Conservation (phyloP, 2,329 filamentous ascomycete species). For the Clarireedia monteithiana region DNA sequence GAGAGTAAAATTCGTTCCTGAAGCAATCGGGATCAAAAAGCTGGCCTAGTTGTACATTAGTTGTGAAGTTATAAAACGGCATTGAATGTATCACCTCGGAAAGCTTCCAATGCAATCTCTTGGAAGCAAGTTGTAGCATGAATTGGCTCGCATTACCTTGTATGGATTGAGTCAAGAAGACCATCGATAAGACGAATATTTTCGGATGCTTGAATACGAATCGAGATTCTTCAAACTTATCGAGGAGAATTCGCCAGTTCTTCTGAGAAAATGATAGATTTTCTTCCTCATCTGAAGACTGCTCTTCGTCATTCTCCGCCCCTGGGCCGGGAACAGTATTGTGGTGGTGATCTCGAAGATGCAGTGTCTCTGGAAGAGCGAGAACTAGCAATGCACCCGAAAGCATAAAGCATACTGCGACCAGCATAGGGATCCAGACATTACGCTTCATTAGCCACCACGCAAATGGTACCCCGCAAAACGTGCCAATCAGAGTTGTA, state of each 20-base stretch:
- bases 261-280: not conserved
- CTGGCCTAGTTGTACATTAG: conserved; percentile 9
- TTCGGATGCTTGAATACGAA: conserved; percentile 19
- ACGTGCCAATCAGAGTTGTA: conserved; percentile 24
- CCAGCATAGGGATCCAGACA: conserved; percentile 10
- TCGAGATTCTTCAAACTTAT: conserved; percentile 9
- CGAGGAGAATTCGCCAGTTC: not conserved
- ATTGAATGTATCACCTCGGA: conserved; percentile 27
- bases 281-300: not conserved
- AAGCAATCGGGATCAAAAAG: conserved; percentile 14
- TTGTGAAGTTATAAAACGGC: not conserved
- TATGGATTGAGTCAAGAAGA: conserved; percentile 9
- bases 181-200: conserved; percentile 4
- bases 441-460: conserved; percentile 28
- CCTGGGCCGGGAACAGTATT: not conserved
- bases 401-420: conserved; percentile 7
- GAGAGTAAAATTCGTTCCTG: conserved; percentile 12
- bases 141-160: conserved; percentile 22
- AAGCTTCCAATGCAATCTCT: conserved; percentile 37
- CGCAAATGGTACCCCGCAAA: conserved; percentile 30
- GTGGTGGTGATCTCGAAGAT: not conserved
- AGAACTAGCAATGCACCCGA: conserved; percentile 10
- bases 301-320: not conserved
- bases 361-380: conserved; percentile 20
- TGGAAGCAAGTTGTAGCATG: conserved; percentile 44